Evolutionary conservation across 2,329 filamentous ascomycete species (phyloP), one percentile per base, ranked within the genome.

Genomic region (Didymella arachidicola): DNA sequence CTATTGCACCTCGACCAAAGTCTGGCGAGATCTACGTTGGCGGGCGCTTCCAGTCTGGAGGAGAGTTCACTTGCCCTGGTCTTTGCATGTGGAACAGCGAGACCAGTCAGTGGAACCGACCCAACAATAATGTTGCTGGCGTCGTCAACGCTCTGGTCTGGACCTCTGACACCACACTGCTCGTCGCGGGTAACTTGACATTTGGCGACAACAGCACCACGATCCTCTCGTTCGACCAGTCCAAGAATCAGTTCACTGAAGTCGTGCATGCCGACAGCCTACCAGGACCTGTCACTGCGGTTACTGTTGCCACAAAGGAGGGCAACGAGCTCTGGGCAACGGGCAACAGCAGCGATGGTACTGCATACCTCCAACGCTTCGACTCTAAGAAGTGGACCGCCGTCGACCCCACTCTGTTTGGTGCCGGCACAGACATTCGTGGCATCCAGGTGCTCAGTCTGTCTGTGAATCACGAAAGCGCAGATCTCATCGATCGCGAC

Each of bases 381-480:
- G 87, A 96, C 70, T 90, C 90, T 36, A 82, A 82, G 36, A 83
- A 83, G 39, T 97, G 92, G 88, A 83, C 83, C 44, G 82, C 87
- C 8, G 85, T 89, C n/a, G 82, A 84, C 3, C 46, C 47, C 8
- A 78, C 83, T 2, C 54, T 72, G 30, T 86, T 98, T 22, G 86
- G 85, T 10, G 72, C 82, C 2, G 84, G 84, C 19, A 93, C 92
- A 1, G 80, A 83, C 19, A 88, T 99, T 64, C 88, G 87, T 52
- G 90, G 91, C 61, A 82, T 99, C 6, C 93, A 98, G 72, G 83
- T 98, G 57, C 88, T 98, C 66, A 84, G 86, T 4, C 77, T 96
- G 19, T 89, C 85, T 1, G 78, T 88, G 47, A 78, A 86, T 16
- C 95, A 98, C 73, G 85, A 80, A 34, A 78, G 82, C 14, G 87